phyloP scores from a whole-genome alignment of 192 early-diverging fungal species.

The Backusella circina region DNA sequence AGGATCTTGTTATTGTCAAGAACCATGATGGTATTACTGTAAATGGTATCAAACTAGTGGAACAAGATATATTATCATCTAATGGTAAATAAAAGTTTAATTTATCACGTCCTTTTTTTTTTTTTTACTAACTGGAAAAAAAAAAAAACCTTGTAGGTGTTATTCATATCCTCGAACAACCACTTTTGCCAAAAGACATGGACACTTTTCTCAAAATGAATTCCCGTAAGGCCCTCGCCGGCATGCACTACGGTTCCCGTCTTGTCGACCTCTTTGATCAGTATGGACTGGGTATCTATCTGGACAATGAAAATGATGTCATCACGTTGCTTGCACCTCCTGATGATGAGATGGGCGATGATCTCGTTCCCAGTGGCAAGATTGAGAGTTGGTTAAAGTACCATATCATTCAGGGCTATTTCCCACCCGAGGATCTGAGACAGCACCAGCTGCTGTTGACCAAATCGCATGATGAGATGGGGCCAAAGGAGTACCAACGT shows the following conservation, averaged over 20 bases:
- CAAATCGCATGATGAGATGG: slow-evolving; percentile 46
- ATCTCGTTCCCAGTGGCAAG: slow-evolving; percentile 1
- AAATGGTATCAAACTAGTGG: slow-evolving; percentile 11
- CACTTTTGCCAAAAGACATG: slow-evolving; percentile 13
- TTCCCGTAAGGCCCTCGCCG: slow-evolving; percentile 40
- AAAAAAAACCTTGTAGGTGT: slow-evolving; percentile 47
- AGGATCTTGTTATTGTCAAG: slow-evolving; percentile 9
- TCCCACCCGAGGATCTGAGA: slow-evolving; percentile 37
- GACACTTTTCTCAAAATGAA: slow-evolving; percentile 1
- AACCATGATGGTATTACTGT: slow-evolving; percentile 10
- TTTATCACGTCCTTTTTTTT: slow-evolving; percentile 22
- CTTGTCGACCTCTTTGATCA: slow-evolving; percentile 57
- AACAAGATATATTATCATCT: slow-evolving; percentile 36
- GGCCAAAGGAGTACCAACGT: slow-evolving; percentile 35
- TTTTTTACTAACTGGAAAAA: too few species aligned
- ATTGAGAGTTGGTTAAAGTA: slow-evolving; percentile 57
- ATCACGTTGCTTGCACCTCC: slow-evolving; percentile 70
- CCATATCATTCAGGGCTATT: slow-evolving; percentile 58
- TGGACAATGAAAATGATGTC: slow-evolving; percentile 50
- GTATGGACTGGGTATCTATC: slow-evolving; percentile 47
- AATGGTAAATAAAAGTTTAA: slow-evolving; percentile 27
- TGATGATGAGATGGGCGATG: slow-evolving; percentile 43
- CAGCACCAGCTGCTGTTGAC: slow-evolving; percentile 52
- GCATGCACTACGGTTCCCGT: slow-evolving; percentile 56
- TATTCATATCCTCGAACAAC: slow-evolving; percentile 27